These are phyloP conservation scores for Scutellaria minor DNA, from an alignment of 257 asterid species.

Conservation along the genomic window DNA sequence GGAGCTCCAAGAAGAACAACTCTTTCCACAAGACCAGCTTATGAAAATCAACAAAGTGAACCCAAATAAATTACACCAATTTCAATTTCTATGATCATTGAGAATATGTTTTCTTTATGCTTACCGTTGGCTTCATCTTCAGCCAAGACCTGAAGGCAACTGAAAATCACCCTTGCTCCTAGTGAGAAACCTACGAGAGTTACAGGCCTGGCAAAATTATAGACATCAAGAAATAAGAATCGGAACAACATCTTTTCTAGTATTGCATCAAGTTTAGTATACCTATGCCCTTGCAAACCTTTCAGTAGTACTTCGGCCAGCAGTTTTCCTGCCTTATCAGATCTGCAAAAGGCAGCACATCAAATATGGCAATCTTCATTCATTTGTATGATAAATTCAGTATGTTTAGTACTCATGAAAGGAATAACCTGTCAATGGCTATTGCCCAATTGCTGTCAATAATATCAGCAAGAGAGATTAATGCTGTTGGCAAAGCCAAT, in stretches of 20 bases:
- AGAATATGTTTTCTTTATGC: background rate
- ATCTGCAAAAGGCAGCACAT: slow-evolving; percentile 50
- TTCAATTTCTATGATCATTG: background rate
- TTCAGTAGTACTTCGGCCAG: slow-evolving; percentile 85
- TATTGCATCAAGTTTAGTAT: slow-evolving; percentile 28
- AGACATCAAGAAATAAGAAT: slow-evolving; percentile 29
- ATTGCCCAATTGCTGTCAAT: slow-evolving; percentile 95
- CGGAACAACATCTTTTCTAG: slow-evolving; percentile 5
- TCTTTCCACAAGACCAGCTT: slow-evolving; percentile 89
- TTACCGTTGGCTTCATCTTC: slow-evolving; percentile 66
- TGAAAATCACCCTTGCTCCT: slow-evolving; percentile 92
- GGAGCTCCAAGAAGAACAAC: slow-evolving; percentile 98
- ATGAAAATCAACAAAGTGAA: slow-evolving; percentile 31
- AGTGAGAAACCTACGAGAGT: slow-evolving; percentile 96
- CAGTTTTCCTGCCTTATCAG: slow-evolving; percentile 90
- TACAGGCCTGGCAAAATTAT: slow-evolving; percentile 78
- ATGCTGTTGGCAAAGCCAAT: slow-evolving; percentile 88
- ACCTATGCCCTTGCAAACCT: slow-evolving; percentile 94
- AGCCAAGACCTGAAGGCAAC: slow-evolving; percentile 83
- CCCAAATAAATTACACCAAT: background rate
- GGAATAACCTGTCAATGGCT: slow-evolving; percentile 81
- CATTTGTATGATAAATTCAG: background rate
- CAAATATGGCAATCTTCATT: background rate
- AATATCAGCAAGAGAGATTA: slow-evolving; percentile 74
- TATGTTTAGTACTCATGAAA: slow-evolving; percentile 16